Evolutionary conservation across 176 grass and related monocot species (phyloP), one percentile per base, ranked within the genome.

Genomic region (Aegilops speltoides): DNA sequence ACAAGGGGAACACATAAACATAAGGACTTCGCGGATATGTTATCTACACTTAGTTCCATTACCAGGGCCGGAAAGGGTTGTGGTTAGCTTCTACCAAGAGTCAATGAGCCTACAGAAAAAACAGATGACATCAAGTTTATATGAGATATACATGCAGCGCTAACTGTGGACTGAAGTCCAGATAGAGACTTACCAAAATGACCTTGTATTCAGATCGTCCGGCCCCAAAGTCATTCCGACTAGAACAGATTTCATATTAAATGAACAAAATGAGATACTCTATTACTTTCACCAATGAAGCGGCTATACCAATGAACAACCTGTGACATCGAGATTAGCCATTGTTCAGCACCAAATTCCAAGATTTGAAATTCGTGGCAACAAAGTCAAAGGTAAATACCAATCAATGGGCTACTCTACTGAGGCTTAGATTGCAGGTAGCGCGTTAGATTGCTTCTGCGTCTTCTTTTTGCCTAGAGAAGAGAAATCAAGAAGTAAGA

Each of bases 401-500:
- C 79, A 37, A 20, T 64, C 52, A 90, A 77, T 83, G 64, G 29
- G 29, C 73, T 90, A 82, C 11, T 90, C 79, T 82, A 86, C n/a
- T 7, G 79, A 82, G 6, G 77, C 54, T 40, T 48, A 64, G 10
- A 64, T 90, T 64, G 22, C 83, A 77, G 54, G 72, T 75, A 52
- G 15, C 0, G 74, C 52, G 4, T 83, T 84, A 63, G 52, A 10
- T 77, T 86, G 84, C 29, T 83, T 64, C 11, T 90, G 73, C 1
- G 16, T 37, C 79, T 86, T 90, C 79, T 86, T 86, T 59, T 48
- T 86, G 23, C 88, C 88, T 90, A 54, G 16, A 86, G 8, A 86
- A 86, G n/a, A 82, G 26, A 86, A 71, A 12, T 61, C 68, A 13
- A 52, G 16, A 41, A 29, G 19, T 86, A 61, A 61, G 52, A 46